Conservation (phyloP, 1,284 basidiomycete genomes). For the Coniophora puteana region DNA sequence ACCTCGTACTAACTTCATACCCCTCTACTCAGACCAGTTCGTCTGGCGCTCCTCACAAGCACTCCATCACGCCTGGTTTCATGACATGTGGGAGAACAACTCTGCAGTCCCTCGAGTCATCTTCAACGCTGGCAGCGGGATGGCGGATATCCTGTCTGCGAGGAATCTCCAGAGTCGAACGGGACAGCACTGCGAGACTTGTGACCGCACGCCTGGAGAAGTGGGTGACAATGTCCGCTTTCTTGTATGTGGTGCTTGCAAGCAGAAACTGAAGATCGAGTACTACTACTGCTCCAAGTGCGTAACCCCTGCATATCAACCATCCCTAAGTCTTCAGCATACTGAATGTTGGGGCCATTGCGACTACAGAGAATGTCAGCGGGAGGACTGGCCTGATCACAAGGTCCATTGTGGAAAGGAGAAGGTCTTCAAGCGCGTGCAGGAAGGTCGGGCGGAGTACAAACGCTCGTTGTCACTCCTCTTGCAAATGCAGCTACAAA, state of each 20-base stretch:
- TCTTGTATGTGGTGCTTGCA: conserved; percentile 12
- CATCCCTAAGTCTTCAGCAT: not conserved
- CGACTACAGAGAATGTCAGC: not conserved
- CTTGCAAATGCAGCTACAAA: too few species aligned
- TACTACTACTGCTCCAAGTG: conserved; percentile 10
- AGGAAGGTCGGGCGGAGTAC: too few species aligned
- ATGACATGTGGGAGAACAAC: too few species aligned
- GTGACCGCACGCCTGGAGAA: conserved; percentile 5
- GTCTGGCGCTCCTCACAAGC: too few species aligned
- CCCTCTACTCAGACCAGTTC: too few species aligned
- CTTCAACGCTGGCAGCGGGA: too few species aligned
- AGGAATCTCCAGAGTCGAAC: conserved; percentile 5
- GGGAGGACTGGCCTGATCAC: not conserved
- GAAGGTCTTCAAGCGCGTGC: not conserved
- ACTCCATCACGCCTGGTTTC: too few species aligned
- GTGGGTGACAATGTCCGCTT: conserved; percentile 5
- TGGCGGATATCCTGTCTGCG: not conserved
- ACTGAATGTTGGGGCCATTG: too few species aligned
- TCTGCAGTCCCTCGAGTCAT: too few species aligned
- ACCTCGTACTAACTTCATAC: too few species aligned
- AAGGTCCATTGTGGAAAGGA: not conserved
- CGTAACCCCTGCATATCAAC: too few species aligned
- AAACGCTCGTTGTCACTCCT: too few species aligned
- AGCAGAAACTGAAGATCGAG: conserved; percentile 4
- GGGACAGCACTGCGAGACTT: conserved; percentile 8